Evolutionary conservation across 164 flowering plant genomes (phyloP).

Genomic region (Liriodendron chinense): DNA sequence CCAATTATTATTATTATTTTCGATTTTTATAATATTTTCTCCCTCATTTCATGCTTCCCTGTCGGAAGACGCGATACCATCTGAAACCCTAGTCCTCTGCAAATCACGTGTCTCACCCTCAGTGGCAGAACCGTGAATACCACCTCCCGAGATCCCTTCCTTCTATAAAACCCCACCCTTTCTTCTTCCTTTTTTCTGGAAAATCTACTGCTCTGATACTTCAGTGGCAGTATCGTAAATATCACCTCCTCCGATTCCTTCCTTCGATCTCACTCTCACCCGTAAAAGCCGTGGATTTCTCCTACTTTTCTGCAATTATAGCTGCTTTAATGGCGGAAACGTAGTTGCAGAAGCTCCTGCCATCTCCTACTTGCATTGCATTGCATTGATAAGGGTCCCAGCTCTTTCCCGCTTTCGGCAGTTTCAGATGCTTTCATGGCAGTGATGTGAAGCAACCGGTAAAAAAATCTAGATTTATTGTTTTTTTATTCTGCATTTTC

Average conservation of each 20-base stretch:
- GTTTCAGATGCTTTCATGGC: not conserved
- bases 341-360: not conserved
- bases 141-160: not conserved
- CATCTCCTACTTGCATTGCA: not conserved
- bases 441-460: not conserved
- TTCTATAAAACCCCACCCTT: not conserved
- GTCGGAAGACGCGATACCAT: not conserved
- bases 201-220: not conserved
- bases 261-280: not conserved
- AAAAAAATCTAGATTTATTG: not conserved
- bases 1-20: no score
- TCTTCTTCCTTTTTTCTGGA: not conserved
- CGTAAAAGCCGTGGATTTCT: slow-evolving; percentile 1
- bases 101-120: not conserved
- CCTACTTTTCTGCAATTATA: not conserved
- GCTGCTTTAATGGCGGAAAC: slow-evolving; percentile 4
- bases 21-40: not conserved
- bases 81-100: not conserved
- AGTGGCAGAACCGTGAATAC: slow-evolving; percentile 9
- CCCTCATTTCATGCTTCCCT: slow-evolving; percentile 2
- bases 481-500: not conserved
- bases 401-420: not conserved
- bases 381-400: not conserved
- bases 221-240: not conserved
- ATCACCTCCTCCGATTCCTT: not conserved